A percentile compares a stretch with the other conserved stretches of the same genome.
These are phyloP conservation scores for Clarireedia homoeocarpa DNA, from an alignment of 2,329 filamentous ascomycete species.

Conservation along the genomic window DNA sequence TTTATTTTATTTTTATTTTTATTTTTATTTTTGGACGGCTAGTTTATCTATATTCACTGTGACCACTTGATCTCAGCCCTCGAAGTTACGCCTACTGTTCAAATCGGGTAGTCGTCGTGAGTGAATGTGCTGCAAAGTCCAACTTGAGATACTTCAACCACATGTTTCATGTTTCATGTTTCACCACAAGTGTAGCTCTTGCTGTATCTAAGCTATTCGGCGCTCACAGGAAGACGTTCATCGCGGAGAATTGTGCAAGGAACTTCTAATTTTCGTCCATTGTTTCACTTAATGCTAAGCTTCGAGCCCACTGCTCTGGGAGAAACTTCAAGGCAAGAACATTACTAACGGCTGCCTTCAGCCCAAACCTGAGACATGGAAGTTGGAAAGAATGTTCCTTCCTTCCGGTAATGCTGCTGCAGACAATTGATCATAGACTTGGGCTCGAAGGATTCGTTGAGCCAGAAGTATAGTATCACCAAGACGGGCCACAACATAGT, in stretches of 20 bases:
- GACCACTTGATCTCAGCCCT: too few relatives aligned
- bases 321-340: constrained; percentile 4
- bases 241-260: constrained; percentile 4
- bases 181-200: constrained; percentile 4
- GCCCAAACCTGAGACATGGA: constrained; percentile 7
- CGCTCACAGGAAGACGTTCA: not conserved
- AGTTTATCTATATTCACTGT: too few relatives aligned
- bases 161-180: not conserved
- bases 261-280: not conserved
- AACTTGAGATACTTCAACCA: constrained; percentile 5
- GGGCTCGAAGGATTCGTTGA: not conserved
- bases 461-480: not conserved
- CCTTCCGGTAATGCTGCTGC: not conserved
- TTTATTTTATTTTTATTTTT: too few relatives aligned
- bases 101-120: constrained; percentile 4
- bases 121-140: constrained; percentile 1
- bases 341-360: not conserved
- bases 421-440: not conserved
- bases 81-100: not conserved
- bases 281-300: not conserved
- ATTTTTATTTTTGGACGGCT: too few relatives aligned
- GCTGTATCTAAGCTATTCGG: not conserved
- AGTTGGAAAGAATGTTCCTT: constrained; percentile 8
- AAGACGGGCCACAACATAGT: constrained; percentile 3
- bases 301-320: not conserved